Conservation (phyloP, 805 yeast species). For the Pichia rugopelliculosa region DNA sequence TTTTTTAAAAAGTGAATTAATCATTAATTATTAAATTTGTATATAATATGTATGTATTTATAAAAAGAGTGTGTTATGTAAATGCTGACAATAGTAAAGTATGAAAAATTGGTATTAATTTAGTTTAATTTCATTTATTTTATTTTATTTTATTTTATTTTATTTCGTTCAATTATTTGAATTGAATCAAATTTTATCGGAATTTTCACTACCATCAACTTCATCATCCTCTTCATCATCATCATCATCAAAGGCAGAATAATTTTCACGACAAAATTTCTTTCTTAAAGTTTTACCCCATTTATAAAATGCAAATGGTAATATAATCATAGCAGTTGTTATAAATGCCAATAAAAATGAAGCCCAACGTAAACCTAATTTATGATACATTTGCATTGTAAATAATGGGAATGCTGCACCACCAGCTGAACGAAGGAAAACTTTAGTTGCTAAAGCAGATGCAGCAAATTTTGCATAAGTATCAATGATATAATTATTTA, state of each 20-base stretch:
- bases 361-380: constrained; percentile 74
- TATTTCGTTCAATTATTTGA: not conserved
- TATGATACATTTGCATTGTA: constrained; percentile 73
- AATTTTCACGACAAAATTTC: constrained; percentile 61
- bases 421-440: constrained; percentile 71
- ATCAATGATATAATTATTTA: constrained; percentile 81
- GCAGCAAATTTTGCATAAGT: constrained; percentile 80
- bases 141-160: not conserved
- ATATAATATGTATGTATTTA: not conserved
- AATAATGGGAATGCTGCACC: constrained; percentile 84
- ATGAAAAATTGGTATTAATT: too few relatives aligned
- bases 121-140: not conserved
- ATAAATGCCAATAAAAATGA: constrained; percentile 71
- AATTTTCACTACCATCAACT: not conserved
- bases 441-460: constrained; percentile 74
- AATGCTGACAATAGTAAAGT: too few relatives aligned
- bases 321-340: constrained; percentile 64
- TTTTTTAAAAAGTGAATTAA: too few relatives aligned
- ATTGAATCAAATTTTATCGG: not conserved
- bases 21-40: too few relatives aligned
- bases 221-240: constrained; percentile 8
- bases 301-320: constrained; percentile 65
- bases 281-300: constrained; percentile 60
- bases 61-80: not conserved
- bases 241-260: constrained; percentile 29